Conservation (phyloP, 441 rosid species). For the Aquilaria agallochum region DNA sequence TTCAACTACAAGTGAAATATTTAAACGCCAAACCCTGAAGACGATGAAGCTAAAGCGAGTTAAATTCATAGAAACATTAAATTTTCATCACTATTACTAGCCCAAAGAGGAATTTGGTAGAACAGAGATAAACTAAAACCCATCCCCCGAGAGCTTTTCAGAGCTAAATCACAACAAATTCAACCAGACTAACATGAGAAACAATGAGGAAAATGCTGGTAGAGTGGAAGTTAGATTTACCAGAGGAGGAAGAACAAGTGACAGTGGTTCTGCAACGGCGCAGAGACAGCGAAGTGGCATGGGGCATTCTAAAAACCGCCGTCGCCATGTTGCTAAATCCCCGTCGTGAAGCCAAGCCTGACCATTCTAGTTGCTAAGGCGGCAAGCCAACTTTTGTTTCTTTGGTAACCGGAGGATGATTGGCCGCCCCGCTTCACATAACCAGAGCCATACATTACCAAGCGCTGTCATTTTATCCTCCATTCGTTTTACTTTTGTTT, state of each 20-base stretch:
- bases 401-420: conserved; percentile 20
- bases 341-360: not conserved
- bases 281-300: conserved; percentile 20
- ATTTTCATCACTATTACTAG: too few relatives aligned
- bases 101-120: too few relatives aligned
- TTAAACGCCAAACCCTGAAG: too few relatives aligned
- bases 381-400: not conserved
- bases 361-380: not conserved
- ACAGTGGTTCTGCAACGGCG: conserved; percentile 24
- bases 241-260: conserved; percentile 36
- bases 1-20: too few relatives aligned
- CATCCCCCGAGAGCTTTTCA: too few relatives aligned
- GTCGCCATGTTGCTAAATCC: conserved; percentile 22
- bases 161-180: too few relatives aligned
- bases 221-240: conserved; percentile 7
- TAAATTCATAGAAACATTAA: too few relatives aligned
- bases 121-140: too few relatives aligned
- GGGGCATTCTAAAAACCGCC: conserved; percentile 25
- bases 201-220: not conserved
- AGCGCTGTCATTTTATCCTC: not conserved
- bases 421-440: not conserved
- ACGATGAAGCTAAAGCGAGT: too few relatives aligned
- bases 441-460: conserved; percentile 8
- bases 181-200: too few relatives aligned
- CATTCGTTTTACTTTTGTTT: not conserved